A percentile compares a stretch with the other conserved stretches of the same genome.
phyloP scores from a whole-genome alignment of 495 filamentous ascomycete species.

The Bacidia rubella region DNA sequence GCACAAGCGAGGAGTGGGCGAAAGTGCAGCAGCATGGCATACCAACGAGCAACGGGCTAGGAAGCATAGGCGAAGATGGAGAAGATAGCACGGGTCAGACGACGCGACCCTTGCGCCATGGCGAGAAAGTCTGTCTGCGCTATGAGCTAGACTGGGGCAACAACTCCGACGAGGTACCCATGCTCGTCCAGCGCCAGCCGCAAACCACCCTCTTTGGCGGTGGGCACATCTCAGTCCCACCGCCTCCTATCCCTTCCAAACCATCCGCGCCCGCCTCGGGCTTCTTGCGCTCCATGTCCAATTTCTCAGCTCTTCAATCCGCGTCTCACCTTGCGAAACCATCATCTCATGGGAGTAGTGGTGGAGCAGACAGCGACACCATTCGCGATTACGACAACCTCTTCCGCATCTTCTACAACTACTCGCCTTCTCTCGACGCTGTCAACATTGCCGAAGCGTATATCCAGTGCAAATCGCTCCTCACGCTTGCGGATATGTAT shows the following conservation, averaged over 20 bases:
- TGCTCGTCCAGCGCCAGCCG: slow-evolving; percentile 58
- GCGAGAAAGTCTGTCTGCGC: slow-evolving; percentile 52
- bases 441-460: slow-evolving; percentile 84
- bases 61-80: slow-evolving; percentile 42
- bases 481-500: slow-evolving; percentile 78
- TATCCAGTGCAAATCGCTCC: slow-evolving; percentile 76
- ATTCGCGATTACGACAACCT: slow-evolving; percentile 87
- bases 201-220: slow-evolving; percentile 37
- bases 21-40: slow-evolving; percentile 18
- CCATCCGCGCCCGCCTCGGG: slow-evolving; percentile 43
- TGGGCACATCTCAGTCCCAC: slow-evolving; percentile 20
- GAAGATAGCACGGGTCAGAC: not conserved
- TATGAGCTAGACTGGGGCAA: slow-evolving; percentile 75
- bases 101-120: not conserved
- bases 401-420: slow-evolving; percentile 87
- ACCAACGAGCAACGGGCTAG: slow-evolving; percentile 26
- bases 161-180: slow-evolving; percentile 64
- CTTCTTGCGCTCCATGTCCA: slow-evolving; percentile 81
- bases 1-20: slow-evolving; percentile 70
- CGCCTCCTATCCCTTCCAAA: slow-evolving; percentile 37
- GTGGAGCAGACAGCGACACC: slow-evolving; percentile 46
- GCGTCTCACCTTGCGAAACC: slow-evolving; percentile 29
- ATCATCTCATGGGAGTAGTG: slow-evolving; percentile 5
- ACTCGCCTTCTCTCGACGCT: slow-evolving; percentile 62
- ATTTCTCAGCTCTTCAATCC: slow-evolving; percentile 48